Evolutionary conservation across 225 moss, liverwort and hornwort genomes (phyloP), one percentile per base, ranked within the genome.

Genomic region (Bryum argenteum): DNA sequence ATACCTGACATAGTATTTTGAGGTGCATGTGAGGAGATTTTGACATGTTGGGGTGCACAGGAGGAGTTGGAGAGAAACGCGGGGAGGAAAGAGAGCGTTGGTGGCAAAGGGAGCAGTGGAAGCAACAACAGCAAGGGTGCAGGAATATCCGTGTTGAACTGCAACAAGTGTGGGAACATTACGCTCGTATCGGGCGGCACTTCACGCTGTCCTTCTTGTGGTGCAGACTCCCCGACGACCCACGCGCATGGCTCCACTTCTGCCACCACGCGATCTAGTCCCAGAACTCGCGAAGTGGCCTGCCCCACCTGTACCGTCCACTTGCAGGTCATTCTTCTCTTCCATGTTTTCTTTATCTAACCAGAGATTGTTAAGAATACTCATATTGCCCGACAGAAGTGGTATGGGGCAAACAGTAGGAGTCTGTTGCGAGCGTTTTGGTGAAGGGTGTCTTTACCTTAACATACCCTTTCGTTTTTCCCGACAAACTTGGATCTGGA

Each of bases 271-370:
- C 81, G 68, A 33, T 80, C 89, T 28, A 88, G 83, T 70, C 76
- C 80, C 58, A 85, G 66, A 53, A 91, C 86, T 84, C 87, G 90
- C 22, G 96, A 97, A 79, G 93, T 97, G 69, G 93, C 96, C 52
- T 97, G 96, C 74, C 96, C 96, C 37, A 97, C 93, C 54, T 97
- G 96, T 81, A 97, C 96, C 48, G 96, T 93, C 60, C 96, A 97
- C 79, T 82, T 97, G 48, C 96, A 97, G 91, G 94, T 94, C 26
- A 71, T 6, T 58, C 12, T 37, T 18, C 16, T 2, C 8, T 12
- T 17, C 15, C 0, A 11, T 22, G 5, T 26, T 2, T n/a, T 10
- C 7, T 54, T 39, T 8, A 24, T 26, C 20, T 48, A 58, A 16
- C 37, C 19, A 2, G 33, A 33, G 33, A 33, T 6, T 33, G 33